Percentiles rank a stretch among this genome's conserved stretches.
phyloP scores from a whole-genome alignment of 331 rosid genomes.

The Dryas integrifolia region DNA sequence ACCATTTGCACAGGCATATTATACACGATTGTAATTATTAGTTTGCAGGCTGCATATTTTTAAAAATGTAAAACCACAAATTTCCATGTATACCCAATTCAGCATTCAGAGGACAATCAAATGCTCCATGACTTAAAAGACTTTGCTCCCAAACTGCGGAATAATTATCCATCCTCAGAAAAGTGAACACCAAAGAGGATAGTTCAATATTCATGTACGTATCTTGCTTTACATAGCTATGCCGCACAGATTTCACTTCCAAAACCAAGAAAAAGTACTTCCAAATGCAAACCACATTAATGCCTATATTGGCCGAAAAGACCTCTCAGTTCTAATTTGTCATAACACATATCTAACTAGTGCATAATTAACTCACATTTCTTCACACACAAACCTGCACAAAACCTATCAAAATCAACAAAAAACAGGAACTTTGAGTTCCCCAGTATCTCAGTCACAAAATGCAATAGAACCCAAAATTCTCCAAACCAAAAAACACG shows the following conservation, averaged over 20 bases:
- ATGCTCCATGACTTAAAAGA: not conserved
- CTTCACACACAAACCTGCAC: slow-evolving; percentile 5
- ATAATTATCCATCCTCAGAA: slow-evolving; percentile 9
- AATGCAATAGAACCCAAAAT: not conserved
- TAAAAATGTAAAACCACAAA: not conserved
- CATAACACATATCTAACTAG: not conserved
- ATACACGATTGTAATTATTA: not conserved
- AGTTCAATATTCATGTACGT: not conserved
- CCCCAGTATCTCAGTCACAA: slow-evolving; percentile 31
- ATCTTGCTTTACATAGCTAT: not conserved
- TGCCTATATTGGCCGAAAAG: not conserved
- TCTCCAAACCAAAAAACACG: not conserved
- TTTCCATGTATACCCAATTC: not conserved
- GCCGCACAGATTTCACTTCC: slow-evolving; percentile 15
- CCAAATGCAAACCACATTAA: slow-evolving; percentile 7
- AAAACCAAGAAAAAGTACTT: not conserved
- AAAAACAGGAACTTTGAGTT: not conserved
- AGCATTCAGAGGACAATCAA: not conserved
- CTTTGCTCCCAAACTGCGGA: not conserved
- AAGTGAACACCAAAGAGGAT: not conserved
- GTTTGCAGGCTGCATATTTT: not conserved
- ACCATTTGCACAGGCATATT: not conserved
- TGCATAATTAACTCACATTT: slow-evolving; percentile 15
- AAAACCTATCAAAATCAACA: not conserved
- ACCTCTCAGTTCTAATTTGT: too few relatives aligned